A percentile compares a stretch with the other conserved stretches of the same genome.
Evolutionary conservation across 2,329 filamentous ascomycete genomes (phyloP).

Genomic region (Cryphonectria parasitica): DNA sequence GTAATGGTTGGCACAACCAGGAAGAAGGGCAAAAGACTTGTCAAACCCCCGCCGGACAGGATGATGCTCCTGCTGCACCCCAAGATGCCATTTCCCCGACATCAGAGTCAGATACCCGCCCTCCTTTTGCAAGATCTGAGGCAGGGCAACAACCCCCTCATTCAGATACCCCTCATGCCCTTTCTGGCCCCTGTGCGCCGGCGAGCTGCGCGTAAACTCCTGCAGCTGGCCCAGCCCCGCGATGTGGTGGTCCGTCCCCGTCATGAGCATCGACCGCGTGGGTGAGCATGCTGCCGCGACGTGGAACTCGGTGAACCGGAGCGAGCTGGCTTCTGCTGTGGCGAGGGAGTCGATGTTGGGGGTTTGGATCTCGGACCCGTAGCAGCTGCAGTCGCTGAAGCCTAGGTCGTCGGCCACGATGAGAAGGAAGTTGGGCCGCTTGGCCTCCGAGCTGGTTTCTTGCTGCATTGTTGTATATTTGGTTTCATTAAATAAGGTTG

Average conservation of each 20-base stretch:
- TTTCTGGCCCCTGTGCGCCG: constrained; percentile 27
- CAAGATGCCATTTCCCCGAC: constrained; percentile 42
- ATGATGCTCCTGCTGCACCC: constrained; percentile 58
- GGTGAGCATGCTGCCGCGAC: constrained; percentile 68
- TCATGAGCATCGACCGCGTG: constrained; percentile 68
- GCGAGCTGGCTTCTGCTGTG: constrained; percentile 47
- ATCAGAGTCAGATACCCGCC: constrained; percentile 40
- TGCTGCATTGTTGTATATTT: not conserved
- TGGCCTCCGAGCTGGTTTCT: constrained; percentile 2
- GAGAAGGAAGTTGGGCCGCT: constrained; percentile 39
- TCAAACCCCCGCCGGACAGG: constrained; percentile 63
- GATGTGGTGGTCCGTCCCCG: constrained; percentile 65
- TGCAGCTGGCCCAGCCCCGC: constrained; percentile 62
- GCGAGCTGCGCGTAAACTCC: constrained; percentile 46
- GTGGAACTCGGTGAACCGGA: constrained; percentile 68
- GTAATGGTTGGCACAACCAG: constrained; percentile 62
- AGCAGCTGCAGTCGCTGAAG: constrained; percentile 39
- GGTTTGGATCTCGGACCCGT: constrained; percentile 40
- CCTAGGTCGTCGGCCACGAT: constrained; percentile 42
- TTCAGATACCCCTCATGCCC: constrained; percentile 41
- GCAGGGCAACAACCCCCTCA: constrained; percentile 36
- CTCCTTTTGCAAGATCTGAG: constrained; percentile 38
- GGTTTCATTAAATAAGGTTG: too few relatives aligned
- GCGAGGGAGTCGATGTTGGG: constrained; percentile 38
- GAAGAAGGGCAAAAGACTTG: constrained; percentile 61